Percentiles rank a stretch among this genome's conserved stretches.
Conservation (phyloP, 495 filamentous ascomycete species). For the Hypoxylon rickii region DNA sequence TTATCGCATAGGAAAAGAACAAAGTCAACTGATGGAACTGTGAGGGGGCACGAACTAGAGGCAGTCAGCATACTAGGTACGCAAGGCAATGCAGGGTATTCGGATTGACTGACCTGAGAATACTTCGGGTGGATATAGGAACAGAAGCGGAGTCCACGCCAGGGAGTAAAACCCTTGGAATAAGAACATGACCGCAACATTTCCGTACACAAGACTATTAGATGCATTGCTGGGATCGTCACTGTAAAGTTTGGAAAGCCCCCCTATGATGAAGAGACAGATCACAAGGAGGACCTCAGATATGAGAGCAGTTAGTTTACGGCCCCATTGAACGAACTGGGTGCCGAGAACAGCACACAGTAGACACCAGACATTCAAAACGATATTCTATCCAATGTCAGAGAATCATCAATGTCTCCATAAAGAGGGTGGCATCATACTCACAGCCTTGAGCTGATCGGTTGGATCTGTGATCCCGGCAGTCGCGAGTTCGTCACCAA, state of each 20-base stretch:
- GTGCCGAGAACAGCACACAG: slow-evolving; percentile 43
- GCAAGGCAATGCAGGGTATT: too few species aligned
- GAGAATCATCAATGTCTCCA: background rate
- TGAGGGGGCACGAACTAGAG: slow-evolving; percentile 5
- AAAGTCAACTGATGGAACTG: slow-evolving; percentile 21
- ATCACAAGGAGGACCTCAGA: slow-evolving; percentile 43
- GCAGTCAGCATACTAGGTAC: slow-evolving; percentile 8
- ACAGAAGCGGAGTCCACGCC: slow-evolving; percentile 55
- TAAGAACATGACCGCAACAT: slow-evolving; percentile 45
- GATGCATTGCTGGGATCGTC: slow-evolving; percentile 43
- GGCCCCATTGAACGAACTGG: slow-evolving; percentile 49
- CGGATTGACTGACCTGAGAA: slow-evolving; percentile 21
- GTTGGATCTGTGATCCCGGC: slow-evolving; percentile 50
- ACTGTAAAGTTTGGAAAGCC: slow-evolving; percentile 54
- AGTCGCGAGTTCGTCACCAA: slow-evolving; percentile 49
- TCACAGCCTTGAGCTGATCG: slow-evolving; percentile 52
- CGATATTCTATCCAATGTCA: slow-evolving; percentile 41
- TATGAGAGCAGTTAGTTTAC: slow-evolving; percentile 49
- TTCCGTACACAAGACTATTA: slow-evolving; percentile 46
- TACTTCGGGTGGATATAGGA: slow-evolving; percentile 51
- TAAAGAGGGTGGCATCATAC: slow-evolving; percentile 14
- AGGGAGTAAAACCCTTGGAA: slow-evolving; percentile 57
- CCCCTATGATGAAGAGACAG: slow-evolving; percentile 57
- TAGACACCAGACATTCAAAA: slow-evolving; percentile 52
- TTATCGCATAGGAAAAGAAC: too few species aligned